These are phyloP conservation scores for Lentinus brumalis DNA, from an alignment of 768 basidiomycete species.

Conservation along the genomic window DNA sequence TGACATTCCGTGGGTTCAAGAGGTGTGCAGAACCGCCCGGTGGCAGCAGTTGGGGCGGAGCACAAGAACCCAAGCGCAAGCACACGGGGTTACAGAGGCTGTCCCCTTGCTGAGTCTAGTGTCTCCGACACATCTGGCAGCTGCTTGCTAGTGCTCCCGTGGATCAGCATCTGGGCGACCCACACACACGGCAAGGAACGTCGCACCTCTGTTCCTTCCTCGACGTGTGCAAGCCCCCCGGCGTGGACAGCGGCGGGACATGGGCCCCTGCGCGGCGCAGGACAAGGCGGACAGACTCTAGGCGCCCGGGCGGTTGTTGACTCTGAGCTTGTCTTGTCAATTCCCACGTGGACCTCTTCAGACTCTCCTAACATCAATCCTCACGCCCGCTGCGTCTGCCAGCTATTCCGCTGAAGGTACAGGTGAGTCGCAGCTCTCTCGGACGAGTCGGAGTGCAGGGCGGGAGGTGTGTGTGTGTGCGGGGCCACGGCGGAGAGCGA, in stretches of 20 bases:
- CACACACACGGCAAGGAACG: not conserved
- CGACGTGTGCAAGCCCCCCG: not conserved
- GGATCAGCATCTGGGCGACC: not conserved
- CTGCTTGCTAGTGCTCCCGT: not conserved
- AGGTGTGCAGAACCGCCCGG: not conserved
- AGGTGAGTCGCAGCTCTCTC: conserved; percentile 1
- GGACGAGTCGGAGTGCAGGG: not conserved
- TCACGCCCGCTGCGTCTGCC: conserved; percentile 1
- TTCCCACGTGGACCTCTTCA: conserved; percentile 22
- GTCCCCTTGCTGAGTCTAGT: not conserved
- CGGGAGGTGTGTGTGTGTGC: not conserved
- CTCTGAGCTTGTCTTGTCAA: not conserved
- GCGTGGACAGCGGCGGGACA: not conserved
- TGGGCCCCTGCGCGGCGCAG: not conserved
- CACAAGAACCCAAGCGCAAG: conserved; percentile 3
- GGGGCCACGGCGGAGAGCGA: conserved; percentile 6
- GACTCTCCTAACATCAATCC: conserved; percentile 23
- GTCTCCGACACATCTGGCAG: conserved; percentile 1
- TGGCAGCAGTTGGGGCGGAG: not conserved
- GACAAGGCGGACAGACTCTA: conserved; percentile 4
- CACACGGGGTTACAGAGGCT: not conserved
- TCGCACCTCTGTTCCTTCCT: not conserved
- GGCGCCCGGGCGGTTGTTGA: conserved; percentile 13
- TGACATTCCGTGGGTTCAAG: conserved; percentile 10
- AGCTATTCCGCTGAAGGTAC: not conserved